Evolutionary conservation across 352 stramenopile species (phyloP).

Genomic region (Phytopythium chamaehyphon): DNA sequence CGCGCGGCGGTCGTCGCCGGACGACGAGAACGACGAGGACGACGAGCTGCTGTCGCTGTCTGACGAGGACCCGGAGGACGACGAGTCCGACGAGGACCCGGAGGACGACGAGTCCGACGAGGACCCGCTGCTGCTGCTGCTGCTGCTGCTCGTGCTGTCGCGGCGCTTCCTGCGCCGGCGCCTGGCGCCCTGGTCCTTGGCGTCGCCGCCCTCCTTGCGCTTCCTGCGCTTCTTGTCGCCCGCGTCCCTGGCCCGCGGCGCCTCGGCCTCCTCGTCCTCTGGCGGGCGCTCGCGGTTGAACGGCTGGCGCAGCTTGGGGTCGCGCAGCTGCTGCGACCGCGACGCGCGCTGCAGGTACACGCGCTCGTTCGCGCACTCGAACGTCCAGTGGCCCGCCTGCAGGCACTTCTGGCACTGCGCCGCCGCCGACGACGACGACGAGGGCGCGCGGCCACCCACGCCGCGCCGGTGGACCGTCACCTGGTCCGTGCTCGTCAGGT

Average conservation of each 20-base stretch:
- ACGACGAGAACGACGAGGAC: conserved; percentile 26
- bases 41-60: conserved; percentile 17
- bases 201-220: conserved; percentile 20
- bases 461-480: conserved; percentile 53
- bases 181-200: conserved; percentile 20
- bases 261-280: conserved; percentile 34
- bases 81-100: conserved; percentile 12
- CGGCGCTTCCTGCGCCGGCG: conserved; percentile 19
- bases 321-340: conserved; percentile 72
- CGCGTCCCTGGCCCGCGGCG: conserved; percentile 6
- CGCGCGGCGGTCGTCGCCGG: conserved; percentile 15
- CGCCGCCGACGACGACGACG: conserved; percentile 11
- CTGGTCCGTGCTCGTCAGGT: conserved; percentile 76
- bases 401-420: conserved; percentile 86
- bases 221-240: conserved; percentile 14
- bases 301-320: conserved; percentile 74
- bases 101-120: conserved; percentile 29
- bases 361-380: conserved; percentile 85
- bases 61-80: conserved; percentile 18
- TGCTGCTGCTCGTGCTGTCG: conserved; percentile 28
- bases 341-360: conserved; percentile 78
- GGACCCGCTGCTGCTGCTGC: conserved; percentile 19
- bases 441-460: conserved; percentile 10
- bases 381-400: conserved; percentile 74
- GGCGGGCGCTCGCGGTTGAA: conserved; percentile 80